These are phyloP conservation scores for Leccinum rimulosum DNA, from an alignment of 768 basidiomycete genomes.

Conservation along the genomic window DNA sequence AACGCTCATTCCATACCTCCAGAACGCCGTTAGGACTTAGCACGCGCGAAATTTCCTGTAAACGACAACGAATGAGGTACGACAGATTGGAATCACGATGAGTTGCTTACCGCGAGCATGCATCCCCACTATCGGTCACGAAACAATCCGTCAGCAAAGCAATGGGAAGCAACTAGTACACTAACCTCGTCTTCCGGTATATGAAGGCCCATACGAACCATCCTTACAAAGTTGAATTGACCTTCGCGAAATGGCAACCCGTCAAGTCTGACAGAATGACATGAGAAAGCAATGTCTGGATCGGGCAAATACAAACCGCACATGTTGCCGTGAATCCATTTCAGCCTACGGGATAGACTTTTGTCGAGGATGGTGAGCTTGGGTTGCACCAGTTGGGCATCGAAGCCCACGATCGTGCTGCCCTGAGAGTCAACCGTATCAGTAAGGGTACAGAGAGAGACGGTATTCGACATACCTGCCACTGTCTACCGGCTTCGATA, in stretches of 20 bases:
- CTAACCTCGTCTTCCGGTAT: conserved; percentile 71
- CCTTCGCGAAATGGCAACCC: conserved; percentile 56
- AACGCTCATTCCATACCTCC: conserved; percentile 46
- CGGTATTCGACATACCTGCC: conserved; percentile 51
- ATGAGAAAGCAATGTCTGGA: conserved; percentile 9
- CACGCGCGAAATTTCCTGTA: conserved; percentile 65
- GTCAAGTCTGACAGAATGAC: conserved; percentile 48
- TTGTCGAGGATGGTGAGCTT: conserved; percentile 35
- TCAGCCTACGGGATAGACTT: conserved; percentile 47
- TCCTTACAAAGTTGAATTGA: conserved; percentile 65
- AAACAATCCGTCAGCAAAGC: conserved; percentile 18
- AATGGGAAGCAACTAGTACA: neutral
- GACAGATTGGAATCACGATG: conserved; percentile 10
- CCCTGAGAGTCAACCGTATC: conserved; percentile 35
- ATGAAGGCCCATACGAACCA: conserved; percentile 61
- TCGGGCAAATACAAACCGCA: conserved; percentile 29
- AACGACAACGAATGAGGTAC: conserved; percentile 15
- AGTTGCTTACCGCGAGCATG: conserved; percentile 53
- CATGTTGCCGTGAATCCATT: conserved; percentile 72
- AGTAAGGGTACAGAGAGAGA: neutral
- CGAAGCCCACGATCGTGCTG: conserved; percentile 58
- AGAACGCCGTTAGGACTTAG: conserved; percentile 59
- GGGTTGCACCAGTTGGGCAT: conserved; percentile 56
- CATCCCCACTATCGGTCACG: conserved; percentile 52
- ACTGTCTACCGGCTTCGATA: conserved; percentile 62